Conservation (phyloP, 1,284 basidiomycete species). For the Tilletia walkeri region DNA sequence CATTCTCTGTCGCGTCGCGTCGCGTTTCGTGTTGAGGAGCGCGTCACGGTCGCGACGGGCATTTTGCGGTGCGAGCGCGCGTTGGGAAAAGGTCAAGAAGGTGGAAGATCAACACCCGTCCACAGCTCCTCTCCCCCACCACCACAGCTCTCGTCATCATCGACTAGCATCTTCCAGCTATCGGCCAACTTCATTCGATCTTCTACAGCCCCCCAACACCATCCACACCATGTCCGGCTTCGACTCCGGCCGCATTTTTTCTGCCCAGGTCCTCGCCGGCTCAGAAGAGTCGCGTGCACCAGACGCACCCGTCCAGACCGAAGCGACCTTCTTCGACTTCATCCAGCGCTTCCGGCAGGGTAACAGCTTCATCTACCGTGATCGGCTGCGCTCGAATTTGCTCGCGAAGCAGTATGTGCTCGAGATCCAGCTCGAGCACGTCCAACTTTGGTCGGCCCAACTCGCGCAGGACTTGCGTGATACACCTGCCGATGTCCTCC, state of each 20-base stretch:
- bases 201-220: too few species aligned
- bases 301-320: constrained; percentile 52
- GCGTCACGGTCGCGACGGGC: background rate
- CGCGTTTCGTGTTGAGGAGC: background rate
- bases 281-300: constrained; percentile 45
- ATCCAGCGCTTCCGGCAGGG: constrained; percentile 53
- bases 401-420: constrained; percentile 86
- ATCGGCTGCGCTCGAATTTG: constrained; percentile 83
- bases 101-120: background rate
- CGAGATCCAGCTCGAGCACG: constrained; percentile 86
- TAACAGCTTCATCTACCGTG: constrained; percentile 63
- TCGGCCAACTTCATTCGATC: too few species aligned
- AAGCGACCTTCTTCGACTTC: constrained; percentile 52
- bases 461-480: constrained; percentile 87
- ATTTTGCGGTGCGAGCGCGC: background rate
- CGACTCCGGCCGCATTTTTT: constrained; percentile 50
- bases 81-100: background rate
- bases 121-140: background rate
- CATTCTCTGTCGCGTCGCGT: constrained; percentile 6
- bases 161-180: background rate
- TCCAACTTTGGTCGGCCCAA: constrained; percentile 88
- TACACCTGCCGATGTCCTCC: constrained; percentile 81
- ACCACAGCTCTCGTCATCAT: background rate
- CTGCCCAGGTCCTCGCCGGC: constrained; percentile 47
- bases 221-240: constrained; percentile 51